Base-by-base conservation (phyloP, 129 eudicot species). In the Rutidosis leptorrhynchoides region DNA sequence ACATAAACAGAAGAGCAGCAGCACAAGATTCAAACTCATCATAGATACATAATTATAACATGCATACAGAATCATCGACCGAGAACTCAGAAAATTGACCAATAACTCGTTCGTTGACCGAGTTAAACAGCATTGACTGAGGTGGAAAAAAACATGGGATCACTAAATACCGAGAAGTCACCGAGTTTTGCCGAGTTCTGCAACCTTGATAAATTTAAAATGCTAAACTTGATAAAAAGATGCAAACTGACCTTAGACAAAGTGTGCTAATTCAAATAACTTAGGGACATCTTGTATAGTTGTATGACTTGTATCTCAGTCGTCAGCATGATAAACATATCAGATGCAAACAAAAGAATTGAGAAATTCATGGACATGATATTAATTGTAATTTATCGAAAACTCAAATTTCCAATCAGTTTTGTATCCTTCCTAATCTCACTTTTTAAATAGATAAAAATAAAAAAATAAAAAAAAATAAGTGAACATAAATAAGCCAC, bases 281-380 rank as follows among this genome's bases (percentile, higher is more conserved):
- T 6, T 27, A 26, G 29, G 30, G 56, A 15, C 19, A 54, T 35
- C 56, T 55, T 16, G n/a, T n/a, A n/a, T n/a, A n/a, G n/a, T n/a
- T n/a, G n/a, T n/a, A n/a, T n/a, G n/a, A n/a, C n/a, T n/a, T n/a
- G 14, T 17, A 33, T 57, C 64, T 61, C 56, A 58, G 14, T 15
- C 58, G 28, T 42, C 42, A 42, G 64, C 65, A 69, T 58, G 45
- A 69, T 17, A 28, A 42, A 25, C 53, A 57, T 57, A 53, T 52
- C 11, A 8, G 52, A 33, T 22, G 29, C 61, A 67, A 54, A 67
- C 72, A 65, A 67, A 16, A 8, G 48, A 32, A 10, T 45, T n/a
- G 10, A 25, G 65, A 61, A 17, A 61, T 19, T 8, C 14, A 6
- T 5, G 10, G 16, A 3, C 46, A 53, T 53, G 11, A 35, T 23